Conservation (phyloP, 192 early-diverging fungal species). For the Entrophospora sp. region DNA sequence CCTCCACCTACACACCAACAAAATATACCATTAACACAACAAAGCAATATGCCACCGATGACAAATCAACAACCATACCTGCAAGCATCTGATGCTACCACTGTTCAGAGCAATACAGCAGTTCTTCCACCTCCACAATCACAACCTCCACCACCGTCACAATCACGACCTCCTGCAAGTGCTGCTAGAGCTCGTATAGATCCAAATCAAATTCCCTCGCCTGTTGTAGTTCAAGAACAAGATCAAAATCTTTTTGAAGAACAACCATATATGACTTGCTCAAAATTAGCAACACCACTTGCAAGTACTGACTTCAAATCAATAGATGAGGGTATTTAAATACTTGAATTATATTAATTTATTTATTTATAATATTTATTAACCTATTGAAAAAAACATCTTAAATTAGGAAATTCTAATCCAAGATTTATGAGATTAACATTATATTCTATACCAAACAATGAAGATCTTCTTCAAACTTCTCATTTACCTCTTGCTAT, state of each 20-base stretch:
- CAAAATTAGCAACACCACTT: slow-evolving; percentile 61
- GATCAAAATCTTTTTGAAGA: slow-evolving; percentile 68
- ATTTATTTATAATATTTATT: no score
- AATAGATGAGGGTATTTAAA: slow-evolving; percentile 71
- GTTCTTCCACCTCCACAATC: slow-evolving; percentile 24
- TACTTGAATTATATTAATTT: background rate
- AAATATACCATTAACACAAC: no score
- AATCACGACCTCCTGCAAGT: slow-evolving; percentile 24
- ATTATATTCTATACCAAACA: slow-evolving; percentile 76
- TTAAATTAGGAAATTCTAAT: slow-evolving; percentile 63
- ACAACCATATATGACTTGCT: slow-evolving; percentile 64
- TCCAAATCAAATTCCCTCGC: slow-evolving; percentile 90
- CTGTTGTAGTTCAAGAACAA: slow-evolving; percentile 69
- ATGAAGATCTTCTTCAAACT: slow-evolving; percentile 67
- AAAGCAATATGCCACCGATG: slow-evolving; percentile 18
- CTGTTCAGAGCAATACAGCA: no score
- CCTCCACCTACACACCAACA: slow-evolving; percentile 21
- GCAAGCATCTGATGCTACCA: slow-evolving; percentile 20
- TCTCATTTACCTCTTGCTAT: slow-evolving; percentile 81
- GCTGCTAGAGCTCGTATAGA: slow-evolving; percentile 68
- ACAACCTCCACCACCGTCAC: slow-evolving; percentile 25
- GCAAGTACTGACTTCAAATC: slow-evolving; percentile 70
- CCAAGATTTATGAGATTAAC: slow-evolving; percentile 89
- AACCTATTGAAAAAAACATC: no score
- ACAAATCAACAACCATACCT: slow-evolving; percentile 27